Conservation (phyloP, 257 asterid genomes). For the Solanum lycopersicoides region DNA sequence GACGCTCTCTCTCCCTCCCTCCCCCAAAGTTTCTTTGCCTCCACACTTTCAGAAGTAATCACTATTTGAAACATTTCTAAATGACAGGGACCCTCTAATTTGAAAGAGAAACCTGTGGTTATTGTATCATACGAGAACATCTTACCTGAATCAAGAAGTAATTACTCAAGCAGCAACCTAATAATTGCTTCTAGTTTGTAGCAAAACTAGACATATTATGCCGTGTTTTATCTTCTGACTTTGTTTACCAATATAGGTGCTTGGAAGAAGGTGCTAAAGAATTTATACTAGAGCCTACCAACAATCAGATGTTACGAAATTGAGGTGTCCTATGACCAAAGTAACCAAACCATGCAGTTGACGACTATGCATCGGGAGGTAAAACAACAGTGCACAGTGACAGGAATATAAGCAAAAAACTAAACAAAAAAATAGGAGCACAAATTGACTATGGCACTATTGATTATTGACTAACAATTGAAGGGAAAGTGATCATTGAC, state of each 20-base stretch:
- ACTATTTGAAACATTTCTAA: neutral
- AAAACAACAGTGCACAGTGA: neutral
- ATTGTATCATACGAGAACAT: conserved; percentile 28
- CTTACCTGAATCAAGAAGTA: conserved; percentile 19
- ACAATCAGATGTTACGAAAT: conserved; percentile 28
- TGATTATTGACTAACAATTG: neutral
- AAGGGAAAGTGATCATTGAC: neutral
- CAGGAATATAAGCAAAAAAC: neutral
- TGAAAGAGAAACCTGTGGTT: conserved; percentile 28
- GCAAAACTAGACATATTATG: neutral
- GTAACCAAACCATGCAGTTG: conserved; percentile 11
- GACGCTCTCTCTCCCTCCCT: neutral
- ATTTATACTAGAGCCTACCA: conserved; percentile 28
- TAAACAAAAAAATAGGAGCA: neutral
- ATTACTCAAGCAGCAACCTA: neutral
- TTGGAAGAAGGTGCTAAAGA: conserved; percentile 29
- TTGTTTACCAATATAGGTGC: conserved; percentile 13
- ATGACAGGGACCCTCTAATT: conserved; percentile 24
- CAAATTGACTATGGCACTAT: neutral
- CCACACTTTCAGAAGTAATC: neutral
- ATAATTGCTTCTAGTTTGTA: neutral
- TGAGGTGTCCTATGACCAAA: conserved; percentile 15
- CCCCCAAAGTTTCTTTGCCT: neutral
- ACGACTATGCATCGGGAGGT: conserved; percentile 8
- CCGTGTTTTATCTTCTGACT: neutral